phyloP scores from a whole-genome alignment of 148 eudicot genomes.

The Rhododendron griersonianum region DNA sequence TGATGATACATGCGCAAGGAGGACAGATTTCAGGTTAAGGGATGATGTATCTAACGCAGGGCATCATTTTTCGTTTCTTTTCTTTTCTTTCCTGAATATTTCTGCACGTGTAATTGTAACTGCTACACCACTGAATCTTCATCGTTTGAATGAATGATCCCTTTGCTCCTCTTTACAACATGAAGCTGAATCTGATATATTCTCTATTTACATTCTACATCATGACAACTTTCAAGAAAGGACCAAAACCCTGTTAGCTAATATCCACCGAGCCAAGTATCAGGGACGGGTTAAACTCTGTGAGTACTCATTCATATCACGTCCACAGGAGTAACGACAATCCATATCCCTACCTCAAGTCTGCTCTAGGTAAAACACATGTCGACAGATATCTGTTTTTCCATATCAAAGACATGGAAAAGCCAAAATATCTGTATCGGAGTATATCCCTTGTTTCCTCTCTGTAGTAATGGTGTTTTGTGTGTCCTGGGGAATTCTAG shows the following conservation, averaged over 20 bases:
- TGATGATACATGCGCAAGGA: not conserved
- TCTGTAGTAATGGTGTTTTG: not conserved
- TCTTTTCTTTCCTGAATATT: not conserved
- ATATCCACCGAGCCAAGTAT: not conserved
- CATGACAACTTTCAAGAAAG: too few relatives aligned
- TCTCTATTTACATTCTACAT: too few relatives aligned
- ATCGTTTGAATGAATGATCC: conserved; percentile 6
- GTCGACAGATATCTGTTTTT: not conserved
- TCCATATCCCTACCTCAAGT: not conserved
- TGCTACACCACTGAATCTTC: conserved; percentile 6
- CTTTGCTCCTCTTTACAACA: conserved; percentile 32
- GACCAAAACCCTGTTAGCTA: too few relatives aligned
- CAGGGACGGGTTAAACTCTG: not conserved
- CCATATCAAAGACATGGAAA: not conserved
- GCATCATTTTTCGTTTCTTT: not conserved
- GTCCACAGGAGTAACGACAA: not conserved
- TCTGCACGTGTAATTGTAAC: not conserved
- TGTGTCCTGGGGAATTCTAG: not conserved
- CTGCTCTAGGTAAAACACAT: not conserved
- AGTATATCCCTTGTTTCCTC: not conserved
- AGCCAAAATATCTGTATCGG: not conserved
- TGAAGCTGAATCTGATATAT: too few relatives aligned
- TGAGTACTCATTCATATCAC: not conserved
- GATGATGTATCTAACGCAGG: conserved; percentile 8
- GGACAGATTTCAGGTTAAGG: not conserved